Percentiles rank a stretch among this genome's conserved stretches.
Evolutionary conservation across 441 rosid genomes (phyloP).

Genomic region (Gossypium schwendimanii): DNA sequence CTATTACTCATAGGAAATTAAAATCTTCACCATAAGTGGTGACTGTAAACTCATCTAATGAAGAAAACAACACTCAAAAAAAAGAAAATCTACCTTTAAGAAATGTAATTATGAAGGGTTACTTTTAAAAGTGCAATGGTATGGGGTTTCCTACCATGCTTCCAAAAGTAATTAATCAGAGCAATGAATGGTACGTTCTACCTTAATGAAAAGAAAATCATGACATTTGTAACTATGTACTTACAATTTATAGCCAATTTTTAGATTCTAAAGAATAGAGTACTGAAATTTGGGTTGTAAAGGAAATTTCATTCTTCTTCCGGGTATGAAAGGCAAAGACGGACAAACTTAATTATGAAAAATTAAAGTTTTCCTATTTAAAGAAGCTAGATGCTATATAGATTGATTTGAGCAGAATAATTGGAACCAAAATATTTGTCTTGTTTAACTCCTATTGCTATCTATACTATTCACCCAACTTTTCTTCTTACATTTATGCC

Average conservation of each 20-base stretch:
- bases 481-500: background rate
- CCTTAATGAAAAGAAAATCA: background rate
- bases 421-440: background rate
- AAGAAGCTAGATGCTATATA: background rate
- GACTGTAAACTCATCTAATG: no score
- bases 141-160: background rate
- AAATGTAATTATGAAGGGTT: background rate
- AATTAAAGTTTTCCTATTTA: background rate
- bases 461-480: background rate
- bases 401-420: background rate
- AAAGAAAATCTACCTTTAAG: background rate
- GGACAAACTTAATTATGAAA: background rate
- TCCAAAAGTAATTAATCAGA: background rate
- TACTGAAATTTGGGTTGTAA: background rate
- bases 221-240: no score
- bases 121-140: background rate
- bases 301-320: background rate
- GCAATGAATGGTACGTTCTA: background rate
- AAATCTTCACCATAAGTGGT: no score
- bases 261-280: background rate
- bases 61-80: no score
- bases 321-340: background rate
- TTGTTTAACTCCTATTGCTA: background rate
- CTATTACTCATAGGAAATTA: no score
- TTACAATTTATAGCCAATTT: background rate